Conservation (phyloP, 1,284 basidiomycete genomes). For the Phellopilus nigrolimitatus region DNA sequence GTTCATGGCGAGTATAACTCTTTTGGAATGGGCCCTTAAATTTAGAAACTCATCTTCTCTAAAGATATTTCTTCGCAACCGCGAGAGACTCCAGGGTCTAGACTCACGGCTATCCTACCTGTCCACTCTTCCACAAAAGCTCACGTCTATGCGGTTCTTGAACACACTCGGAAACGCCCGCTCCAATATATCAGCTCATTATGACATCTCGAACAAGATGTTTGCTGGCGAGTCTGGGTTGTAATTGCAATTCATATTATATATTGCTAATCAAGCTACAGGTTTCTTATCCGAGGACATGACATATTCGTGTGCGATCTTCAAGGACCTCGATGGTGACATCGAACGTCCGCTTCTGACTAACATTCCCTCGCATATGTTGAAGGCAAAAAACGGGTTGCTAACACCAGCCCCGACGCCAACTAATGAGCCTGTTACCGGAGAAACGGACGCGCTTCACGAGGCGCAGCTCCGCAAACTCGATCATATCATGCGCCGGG, state of each 20-base stretch:
- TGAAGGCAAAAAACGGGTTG: slow-evolving; percentile 1
- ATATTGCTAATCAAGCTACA: too few relatives aligned
- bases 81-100: slow-evolving; percentile 44
- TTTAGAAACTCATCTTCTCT: not conserved
- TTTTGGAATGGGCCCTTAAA: not conserved
- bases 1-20: slow-evolving; percentile 44
- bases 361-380: not conserved
- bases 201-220: slow-evolving; percentile 66
- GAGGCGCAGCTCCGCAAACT: slow-evolving; percentile 67
- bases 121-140: slow-evolving; percentile 50
- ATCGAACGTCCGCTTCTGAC: slow-evolving; percentile 29
- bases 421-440: slow-evolving; percentile 5
- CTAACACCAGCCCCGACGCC: slow-evolving; percentile 13
- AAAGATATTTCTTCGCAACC: slow-evolving; percentile 66
- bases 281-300: slow-evolving; percentile 73
- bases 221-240: too few relatives aligned
- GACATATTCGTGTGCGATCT: slow-evolving; percentile 80
- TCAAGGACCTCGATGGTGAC: slow-evolving; percentile 60
- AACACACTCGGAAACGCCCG: slow-evolving; percentile 59
- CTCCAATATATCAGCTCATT: slow-evolving; percentile 72
- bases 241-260: too few relatives aligned
- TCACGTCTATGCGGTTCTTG: slow-evolving; percentile 56
- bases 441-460: slow-evolving; percentile 49
- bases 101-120: slow-evolving; percentile 45
- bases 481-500: slow-evolving; percentile 48